Conservation (phyloP, 139 green algal genomes). For the Gonium pectorale region DNA sequence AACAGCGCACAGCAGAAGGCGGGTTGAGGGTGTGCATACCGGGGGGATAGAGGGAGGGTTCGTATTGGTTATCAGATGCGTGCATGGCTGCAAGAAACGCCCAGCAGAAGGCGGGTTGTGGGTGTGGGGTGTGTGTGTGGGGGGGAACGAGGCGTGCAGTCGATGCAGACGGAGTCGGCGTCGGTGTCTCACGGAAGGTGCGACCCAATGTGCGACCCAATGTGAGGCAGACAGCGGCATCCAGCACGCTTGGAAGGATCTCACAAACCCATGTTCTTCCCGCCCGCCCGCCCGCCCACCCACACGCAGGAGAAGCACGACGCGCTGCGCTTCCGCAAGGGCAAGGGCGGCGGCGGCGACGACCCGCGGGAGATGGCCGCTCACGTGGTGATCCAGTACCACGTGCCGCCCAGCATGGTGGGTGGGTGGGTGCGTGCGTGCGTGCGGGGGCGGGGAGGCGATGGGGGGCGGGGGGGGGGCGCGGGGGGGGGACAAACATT, state of each 20-base stretch:
- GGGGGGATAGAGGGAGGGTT: background rate
- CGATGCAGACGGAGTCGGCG: no score
- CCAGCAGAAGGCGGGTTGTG: background rate
- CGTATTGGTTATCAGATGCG: background rate
- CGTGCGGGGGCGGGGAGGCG: no score
- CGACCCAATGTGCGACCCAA: no score
- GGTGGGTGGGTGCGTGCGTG: background rate
- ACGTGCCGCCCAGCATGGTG: slow-evolving; percentile 12
- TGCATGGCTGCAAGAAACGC: background rate
- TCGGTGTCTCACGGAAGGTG: no score
- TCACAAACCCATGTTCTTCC: background rate
- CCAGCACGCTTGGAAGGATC: background rate
- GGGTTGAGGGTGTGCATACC: background rate
- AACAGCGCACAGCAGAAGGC: background rate
- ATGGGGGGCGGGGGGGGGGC: no score
- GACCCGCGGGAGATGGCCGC: slow-evolving; percentile 21
- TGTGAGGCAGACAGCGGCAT: background rate
- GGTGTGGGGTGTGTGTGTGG: no score
- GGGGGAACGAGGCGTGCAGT: no score
- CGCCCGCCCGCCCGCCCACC: background rate
- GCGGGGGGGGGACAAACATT: no score
- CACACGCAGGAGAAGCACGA: no score
- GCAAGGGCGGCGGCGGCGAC: background rate
- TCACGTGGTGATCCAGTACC: slow-evolving; percentile 9
- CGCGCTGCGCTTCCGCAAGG: background rate